A percentile compares a stretch with the other conserved stretches of the same genome.
Evolutionary conservation across 176 grass and related monocot species (phyloP).

Genomic region (Oryza meyeriana): DNA sequence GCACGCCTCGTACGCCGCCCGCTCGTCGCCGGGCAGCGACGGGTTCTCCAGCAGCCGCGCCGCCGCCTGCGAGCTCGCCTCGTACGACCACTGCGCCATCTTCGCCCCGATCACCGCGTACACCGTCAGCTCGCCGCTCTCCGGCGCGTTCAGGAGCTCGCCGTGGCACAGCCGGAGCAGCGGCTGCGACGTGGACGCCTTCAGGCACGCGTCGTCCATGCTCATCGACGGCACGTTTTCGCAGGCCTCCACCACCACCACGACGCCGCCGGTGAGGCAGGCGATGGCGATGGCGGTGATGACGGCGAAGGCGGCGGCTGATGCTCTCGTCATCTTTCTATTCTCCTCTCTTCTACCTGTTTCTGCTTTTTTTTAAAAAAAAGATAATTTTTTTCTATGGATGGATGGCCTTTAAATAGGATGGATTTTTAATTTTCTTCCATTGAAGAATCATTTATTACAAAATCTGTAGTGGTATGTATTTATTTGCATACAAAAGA

Average conservation of each 20-base stretch:
- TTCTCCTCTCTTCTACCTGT: background rate
- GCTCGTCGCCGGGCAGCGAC: background rate
- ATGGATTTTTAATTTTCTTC: background rate
- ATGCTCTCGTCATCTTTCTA: background rate
- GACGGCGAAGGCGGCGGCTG: background rate
- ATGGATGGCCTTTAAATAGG: background rate
- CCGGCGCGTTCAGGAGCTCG: background rate
- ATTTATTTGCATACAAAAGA: background rate
- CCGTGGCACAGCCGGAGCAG: background rate
- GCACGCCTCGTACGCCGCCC: conserved; percentile 6
- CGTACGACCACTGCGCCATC: background rate
- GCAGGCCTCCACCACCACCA: background rate
- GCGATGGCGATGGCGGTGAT: background rate
- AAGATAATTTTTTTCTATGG: background rate
- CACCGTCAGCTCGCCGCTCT: background rate
- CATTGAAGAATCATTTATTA: background rate
- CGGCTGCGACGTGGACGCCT: background rate
- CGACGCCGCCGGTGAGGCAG: background rate
- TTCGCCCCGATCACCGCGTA: background rate
- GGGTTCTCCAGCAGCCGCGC: background rate
- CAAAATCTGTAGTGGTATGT: background rate
- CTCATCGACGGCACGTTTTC: background rate
- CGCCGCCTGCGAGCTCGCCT: background rate
- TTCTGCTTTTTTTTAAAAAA: background rate
- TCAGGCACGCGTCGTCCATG: background rate